phyloP scores from a whole-genome alignment of 495 filamentous ascomycete genomes.

The Staphylotrichum longicolle region DNA sequence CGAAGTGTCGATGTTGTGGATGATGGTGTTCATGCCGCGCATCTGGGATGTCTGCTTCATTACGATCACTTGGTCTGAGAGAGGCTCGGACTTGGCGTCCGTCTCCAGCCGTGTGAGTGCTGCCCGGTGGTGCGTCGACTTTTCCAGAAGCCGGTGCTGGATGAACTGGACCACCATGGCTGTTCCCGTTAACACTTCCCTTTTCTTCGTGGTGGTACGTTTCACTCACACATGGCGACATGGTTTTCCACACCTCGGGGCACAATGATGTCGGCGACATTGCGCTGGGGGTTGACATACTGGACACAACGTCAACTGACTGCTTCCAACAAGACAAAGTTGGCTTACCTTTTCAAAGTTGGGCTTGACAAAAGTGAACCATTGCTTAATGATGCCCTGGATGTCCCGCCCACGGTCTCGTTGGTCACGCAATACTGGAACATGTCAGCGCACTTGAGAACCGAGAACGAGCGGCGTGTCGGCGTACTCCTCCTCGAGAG shows the following conservation, averaged over 20 bases:
- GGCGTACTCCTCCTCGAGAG: constrained; percentile 82
- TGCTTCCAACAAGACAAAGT: neutral
- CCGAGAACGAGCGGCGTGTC: neutral
- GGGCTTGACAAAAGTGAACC: constrained; percentile 93
- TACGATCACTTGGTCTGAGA: constrained; percentile 69
- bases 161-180: constrained; percentile 92
- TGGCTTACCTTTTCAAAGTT: constrained; percentile 67
- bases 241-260: constrained; percentile 90
- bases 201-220: neutral
- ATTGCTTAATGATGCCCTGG: constrained; percentile 96
- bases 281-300: constrained; percentile 86
- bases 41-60: constrained; percentile 75
- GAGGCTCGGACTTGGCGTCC: constrained; percentile 63
- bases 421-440: constrained; percentile 78
- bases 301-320: constrained; percentile 25
- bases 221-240: constrained; percentile 75
- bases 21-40: constrained; percentile 81
- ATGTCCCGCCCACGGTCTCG: constrained; percentile 80
- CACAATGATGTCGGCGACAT: constrained; percentile 89
- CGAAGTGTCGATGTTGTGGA: constrained; percentile 74
- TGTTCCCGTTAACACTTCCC: constrained; percentile 33
- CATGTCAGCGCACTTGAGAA: constrained; percentile 4
- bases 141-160: constrained; percentile 74
- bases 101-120: constrained; percentile 70
- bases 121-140: constrained; percentile 76